A percentile compares a stretch with the other conserved stretches of the same genome.
Conservation (phyloP, 108 stramenopile genomes). For the Craspedostauros australis region DNA sequence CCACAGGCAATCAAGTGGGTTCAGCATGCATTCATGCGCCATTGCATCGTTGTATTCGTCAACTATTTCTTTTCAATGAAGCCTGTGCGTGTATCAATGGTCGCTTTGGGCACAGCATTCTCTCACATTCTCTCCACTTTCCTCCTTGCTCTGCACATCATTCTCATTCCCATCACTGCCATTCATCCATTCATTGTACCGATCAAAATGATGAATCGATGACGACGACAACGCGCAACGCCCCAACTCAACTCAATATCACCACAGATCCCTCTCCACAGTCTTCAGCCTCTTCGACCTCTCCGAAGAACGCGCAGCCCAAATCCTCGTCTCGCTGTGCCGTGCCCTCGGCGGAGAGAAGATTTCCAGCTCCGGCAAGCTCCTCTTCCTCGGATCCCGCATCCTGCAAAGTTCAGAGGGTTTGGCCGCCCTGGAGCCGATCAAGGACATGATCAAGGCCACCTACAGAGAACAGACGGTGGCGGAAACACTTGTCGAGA, state of each 20-base stretch:
- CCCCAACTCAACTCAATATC: conserved; percentile 2
- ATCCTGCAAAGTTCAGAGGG: conserved; percentile 65
- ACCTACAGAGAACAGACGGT: conserved; percentile 37
- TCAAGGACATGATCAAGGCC: conserved; percentile 51
- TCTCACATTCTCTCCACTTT: no score
- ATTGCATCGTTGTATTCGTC: no score
- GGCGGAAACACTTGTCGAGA: conserved; percentile 45
- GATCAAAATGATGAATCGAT: no score
- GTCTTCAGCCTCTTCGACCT: conserved; percentile 66
- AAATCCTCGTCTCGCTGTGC: conserved; percentile 50
- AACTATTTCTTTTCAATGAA: no score
- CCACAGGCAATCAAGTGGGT: conserved; percentile 61
- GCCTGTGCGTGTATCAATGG: no score
- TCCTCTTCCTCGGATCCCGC: conserved; percentile 73
- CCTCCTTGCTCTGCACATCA: no score
- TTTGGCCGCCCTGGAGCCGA: conserved; percentile 34
- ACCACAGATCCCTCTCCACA: conserved; percentile 59
- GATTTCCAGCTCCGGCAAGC: conserved; percentile 60
- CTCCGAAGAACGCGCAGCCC: conserved; percentile 63
- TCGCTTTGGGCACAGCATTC: no score
- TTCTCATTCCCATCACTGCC: no score
- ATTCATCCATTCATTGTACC: no score
- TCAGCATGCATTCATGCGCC: no score
- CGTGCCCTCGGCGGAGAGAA: conserved; percentile 40
- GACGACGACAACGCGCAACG: no score